A percentile compares a stretch with the other conserved stretches of the same genome.
Evolutionary conservation across 2,329 filamentous ascomycete species (phyloP).

Genomic region (Phoma sp.): DNA sequence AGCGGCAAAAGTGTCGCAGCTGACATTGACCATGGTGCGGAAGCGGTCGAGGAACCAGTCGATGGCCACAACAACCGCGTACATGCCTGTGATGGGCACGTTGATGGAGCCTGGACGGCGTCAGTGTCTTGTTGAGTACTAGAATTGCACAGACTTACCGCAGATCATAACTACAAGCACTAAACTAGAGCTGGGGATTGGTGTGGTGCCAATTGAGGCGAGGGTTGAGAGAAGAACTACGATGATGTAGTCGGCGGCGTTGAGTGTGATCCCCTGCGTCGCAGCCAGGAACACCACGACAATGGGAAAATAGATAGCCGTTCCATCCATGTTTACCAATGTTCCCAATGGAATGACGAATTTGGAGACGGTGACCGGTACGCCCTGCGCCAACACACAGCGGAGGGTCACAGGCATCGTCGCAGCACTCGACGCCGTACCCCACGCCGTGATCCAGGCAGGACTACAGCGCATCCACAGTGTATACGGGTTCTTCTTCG

Average conservation of each 20-base stretch:
- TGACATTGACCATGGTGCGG: constrained; percentile 60
- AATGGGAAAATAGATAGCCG: constrained; percentile 62
- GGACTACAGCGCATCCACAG: constrained; percentile 58
- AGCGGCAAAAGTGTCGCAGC: constrained; percentile 58
- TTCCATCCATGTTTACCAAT: constrained; percentile 48
- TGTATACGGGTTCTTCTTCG: constrained; percentile 55
- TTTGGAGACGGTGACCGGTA: constrained; percentile 55
- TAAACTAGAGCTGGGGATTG: constrained; percentile 60
- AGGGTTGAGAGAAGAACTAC: constrained; percentile 58
- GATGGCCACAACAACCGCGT: constrained; percentile 60
- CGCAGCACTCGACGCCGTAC: constrained; percentile 60
- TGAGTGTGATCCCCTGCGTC: constrained; percentile 57
- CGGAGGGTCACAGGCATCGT: constrained; percentile 59
- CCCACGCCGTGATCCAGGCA: constrained; percentile 63
- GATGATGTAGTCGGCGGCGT: constrained; percentile 57
- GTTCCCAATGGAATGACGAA: constrained; percentile 58
- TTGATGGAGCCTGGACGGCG: constrained; percentile 39
- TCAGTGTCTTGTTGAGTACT: background rate
- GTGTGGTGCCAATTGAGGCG: constrained; percentile 61
- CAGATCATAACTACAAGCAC: constrained; percentile 62
- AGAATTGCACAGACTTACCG: constrained; percentile 22
- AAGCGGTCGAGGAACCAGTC: constrained; percentile 65
- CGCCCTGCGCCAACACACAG: constrained; percentile 48
- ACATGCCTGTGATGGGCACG: constrained; percentile 58
- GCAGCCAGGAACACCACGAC: constrained; percentile 61